Evolutionary conservation across 176 grass and related monocot genomes (phyloP).

Genomic region (Typha latifolia): DNA sequence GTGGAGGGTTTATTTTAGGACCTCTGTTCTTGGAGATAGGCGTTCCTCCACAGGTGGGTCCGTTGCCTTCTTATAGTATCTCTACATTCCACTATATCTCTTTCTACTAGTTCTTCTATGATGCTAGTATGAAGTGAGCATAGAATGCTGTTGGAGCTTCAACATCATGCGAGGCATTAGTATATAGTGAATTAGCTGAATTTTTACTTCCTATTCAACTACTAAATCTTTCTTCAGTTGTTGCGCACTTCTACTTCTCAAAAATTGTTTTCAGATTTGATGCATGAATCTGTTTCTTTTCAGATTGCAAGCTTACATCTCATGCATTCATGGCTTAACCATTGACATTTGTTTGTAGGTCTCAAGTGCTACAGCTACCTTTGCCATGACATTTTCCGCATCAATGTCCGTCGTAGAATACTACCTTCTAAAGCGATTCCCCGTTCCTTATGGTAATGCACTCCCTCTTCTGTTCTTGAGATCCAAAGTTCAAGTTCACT

Average conservation of each 20-base stretch:
- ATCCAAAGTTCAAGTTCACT: not conserved
- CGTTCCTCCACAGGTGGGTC: slow-evolving; percentile 32
- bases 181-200: not conserved
- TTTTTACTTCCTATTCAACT: not conserved
- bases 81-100: no score
- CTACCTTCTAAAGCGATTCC: slow-evolving; percentile 83
- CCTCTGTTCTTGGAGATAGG: slow-evolving; percentile 37
- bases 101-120: no score
- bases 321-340: not conserved
- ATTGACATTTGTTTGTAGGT: slow-evolving; percentile 38
- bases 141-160: no score
- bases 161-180: no score
- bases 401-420: slow-evolving; percentile 94
- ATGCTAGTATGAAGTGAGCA: no score
- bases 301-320: not conserved
- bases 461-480: not conserved
- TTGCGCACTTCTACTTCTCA: not conserved
- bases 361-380: slow-evolving; percentile 90
- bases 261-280: not conserved
- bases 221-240: no score
- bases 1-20: slow-evolving; percentile 37
- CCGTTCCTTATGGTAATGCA: slow-evolving; percentile 58
- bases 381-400: slow-evolving; percentile 94
- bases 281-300: not conserved
- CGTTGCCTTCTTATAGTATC: not conserved